phyloP scores from a whole-genome alignment of 768 basidiomycete genomes.

The Boletus tomentosulus region DNA sequence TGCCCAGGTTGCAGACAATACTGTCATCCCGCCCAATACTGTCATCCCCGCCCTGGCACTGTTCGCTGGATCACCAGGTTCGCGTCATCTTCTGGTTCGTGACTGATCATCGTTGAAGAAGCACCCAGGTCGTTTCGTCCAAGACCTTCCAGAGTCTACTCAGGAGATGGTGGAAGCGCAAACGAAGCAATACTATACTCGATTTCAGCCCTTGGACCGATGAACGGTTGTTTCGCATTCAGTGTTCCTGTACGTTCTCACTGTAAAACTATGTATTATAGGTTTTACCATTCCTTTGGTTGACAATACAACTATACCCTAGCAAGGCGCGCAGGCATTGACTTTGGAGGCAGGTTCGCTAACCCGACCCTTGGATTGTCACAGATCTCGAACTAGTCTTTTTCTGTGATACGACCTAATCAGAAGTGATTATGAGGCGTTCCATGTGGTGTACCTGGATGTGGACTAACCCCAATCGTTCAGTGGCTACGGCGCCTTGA shows the following conservation, averaged over 20 bases:
- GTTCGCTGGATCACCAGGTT: slow-evolving; percentile 89
- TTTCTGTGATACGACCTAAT: too few species aligned
- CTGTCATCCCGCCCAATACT: slow-evolving; percentile 86
- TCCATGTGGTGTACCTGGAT: too few species aligned
- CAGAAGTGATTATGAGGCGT: too few species aligned
- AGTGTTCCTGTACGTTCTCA: not conserved
- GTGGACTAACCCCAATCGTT: too few species aligned
- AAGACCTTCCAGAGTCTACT: slow-evolving; percentile 89
- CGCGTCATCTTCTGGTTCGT: slow-evolving; percentile 12
- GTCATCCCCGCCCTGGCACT: slow-evolving; percentile 85
- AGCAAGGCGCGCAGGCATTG: not conserved
- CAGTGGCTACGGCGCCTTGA: not conserved
- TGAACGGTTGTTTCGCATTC: slow-evolving; percentile 7
- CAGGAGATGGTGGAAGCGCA: slow-evolving; percentile 86
- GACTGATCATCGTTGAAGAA: slow-evolving; percentile 1
- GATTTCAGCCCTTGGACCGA: slow-evolving; percentile 65
- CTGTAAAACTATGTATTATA: slow-evolving; percentile 4
- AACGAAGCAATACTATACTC: slow-evolving; percentile 81
- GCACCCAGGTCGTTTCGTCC: slow-evolving; percentile 64
- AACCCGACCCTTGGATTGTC: not conserved
- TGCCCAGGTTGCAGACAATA: slow-evolving; percentile 83
- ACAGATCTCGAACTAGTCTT: too few species aligned
- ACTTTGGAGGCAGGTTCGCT: not conserved
- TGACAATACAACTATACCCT: not conserved
- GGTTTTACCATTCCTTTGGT: not conserved